Percentiles rank a stretch among this genome's conserved stretches.
Conservation (phyloP, 352 stramenopile species). For the Phytopythium montanum region DNA sequence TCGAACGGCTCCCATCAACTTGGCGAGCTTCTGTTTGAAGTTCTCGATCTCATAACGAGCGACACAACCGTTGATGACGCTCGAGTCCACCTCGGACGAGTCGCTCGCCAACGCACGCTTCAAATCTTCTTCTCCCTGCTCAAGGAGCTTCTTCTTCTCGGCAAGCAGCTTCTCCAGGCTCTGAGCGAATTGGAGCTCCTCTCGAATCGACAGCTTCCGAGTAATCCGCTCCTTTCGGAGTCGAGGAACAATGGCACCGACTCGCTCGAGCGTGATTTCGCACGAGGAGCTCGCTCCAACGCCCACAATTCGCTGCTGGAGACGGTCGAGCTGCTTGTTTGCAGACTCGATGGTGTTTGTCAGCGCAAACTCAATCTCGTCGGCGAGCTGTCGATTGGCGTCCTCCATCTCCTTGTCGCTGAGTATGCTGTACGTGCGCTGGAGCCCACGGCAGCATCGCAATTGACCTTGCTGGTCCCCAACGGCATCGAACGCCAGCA, state of each 20-base stretch:
- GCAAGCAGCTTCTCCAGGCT: conserved; percentile 51
- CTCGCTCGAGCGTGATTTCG: conserved; percentile 56
- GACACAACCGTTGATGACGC: conserved; percentile 46
- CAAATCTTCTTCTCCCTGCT: conserved; percentile 58
- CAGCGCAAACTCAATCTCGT: conserved; percentile 68
- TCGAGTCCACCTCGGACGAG: conserved; percentile 61
- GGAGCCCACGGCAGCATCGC: conserved; percentile 51
- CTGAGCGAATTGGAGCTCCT: conserved; percentile 46
- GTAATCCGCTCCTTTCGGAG: conserved; percentile 57
- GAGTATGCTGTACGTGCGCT: conserved; percentile 39
- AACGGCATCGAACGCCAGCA: conserved; percentile 48
- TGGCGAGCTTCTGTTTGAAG: conserved; percentile 73
- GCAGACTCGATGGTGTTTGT: conserved; percentile 40
- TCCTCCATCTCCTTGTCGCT: conserved; percentile 49
- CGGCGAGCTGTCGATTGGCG: conserved; percentile 39
- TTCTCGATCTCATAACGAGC: conserved; percentile 70
- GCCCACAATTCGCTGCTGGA: conserved; percentile 59
- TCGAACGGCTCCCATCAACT: conserved; percentile 63
- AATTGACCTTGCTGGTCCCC: conserved; percentile 42
- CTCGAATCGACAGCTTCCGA: conserved; percentile 45
- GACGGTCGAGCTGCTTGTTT: conserved; percentile 27
- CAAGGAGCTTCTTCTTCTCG: conserved; percentile 54
- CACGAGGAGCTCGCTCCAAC: conserved; percentile 59
- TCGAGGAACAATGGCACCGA: conserved; percentile 58
- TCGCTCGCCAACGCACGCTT: conserved; percentile 65